Percentiles rank a stretch among this genome's conserved stretches.
Conservation (phyloP, 192 early-diverging fungal species). For the Backusella luteola region DNA sequence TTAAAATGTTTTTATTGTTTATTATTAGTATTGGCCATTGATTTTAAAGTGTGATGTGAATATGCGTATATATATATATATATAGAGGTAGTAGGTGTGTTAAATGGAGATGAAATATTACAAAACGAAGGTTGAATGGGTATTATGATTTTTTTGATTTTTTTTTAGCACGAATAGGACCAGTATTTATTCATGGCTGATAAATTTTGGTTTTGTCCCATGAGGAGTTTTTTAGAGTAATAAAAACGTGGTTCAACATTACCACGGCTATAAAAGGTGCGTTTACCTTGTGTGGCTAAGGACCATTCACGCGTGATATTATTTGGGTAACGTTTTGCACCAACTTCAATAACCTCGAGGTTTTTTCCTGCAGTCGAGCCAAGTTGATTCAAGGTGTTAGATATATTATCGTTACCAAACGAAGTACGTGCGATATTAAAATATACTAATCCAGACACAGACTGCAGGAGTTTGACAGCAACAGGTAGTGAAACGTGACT, state of each 20-base stretch:
- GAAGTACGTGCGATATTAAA: conserved; percentile 8
- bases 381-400: not conserved
- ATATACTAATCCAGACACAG: not conserved
- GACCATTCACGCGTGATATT: not conserved
- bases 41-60: not conserved
- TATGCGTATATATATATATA: not conserved
- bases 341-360: not conserved
- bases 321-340: not conserved
- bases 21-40: not conserved
- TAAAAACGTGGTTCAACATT: not conserved
- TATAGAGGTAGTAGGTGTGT: not conserved
- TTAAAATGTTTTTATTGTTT: not conserved
- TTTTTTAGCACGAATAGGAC: conserved; percentile 13
- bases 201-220: not conserved
- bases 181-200: conserved; percentile 20
- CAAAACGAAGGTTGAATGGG: not conserved
- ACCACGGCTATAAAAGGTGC: not conserved
- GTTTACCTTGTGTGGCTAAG: not conserved
- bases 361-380: not conserved
- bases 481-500: not conserved
- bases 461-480: not conserved
- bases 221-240: conserved; percentile 8
- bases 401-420: not conserved
- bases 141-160: not conserved
- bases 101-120: not conserved